Percentiles rank a stretch among this genome's conserved stretches.
These are phyloP conservation scores for Rhizopus delemar DNA, from an alignment of 371 early-diverging fungal genomes.

Conservation along the genomic window DNA sequence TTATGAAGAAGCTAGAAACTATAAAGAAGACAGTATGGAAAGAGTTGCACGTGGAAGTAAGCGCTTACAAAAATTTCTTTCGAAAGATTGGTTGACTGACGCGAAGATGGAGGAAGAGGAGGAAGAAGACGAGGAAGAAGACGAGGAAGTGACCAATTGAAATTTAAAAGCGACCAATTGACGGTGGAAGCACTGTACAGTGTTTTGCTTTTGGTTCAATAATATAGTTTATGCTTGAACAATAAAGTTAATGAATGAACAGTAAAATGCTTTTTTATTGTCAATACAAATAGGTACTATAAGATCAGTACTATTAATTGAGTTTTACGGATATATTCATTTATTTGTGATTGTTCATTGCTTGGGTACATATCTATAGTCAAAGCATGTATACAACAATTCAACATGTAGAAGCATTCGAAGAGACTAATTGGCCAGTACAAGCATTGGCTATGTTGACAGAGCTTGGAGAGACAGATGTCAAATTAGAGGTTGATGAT, in stretches of 20 bases:
- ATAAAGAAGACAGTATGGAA: constrained; percentile 12
- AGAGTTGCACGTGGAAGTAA: constrained; percentile 2
- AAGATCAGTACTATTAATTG: too few species aligned
- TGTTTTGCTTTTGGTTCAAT: too few species aligned
- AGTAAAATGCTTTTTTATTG: too few species aligned
- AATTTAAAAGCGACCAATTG: too few species aligned
- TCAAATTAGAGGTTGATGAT: background rate
- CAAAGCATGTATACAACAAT: constrained; percentile 9
- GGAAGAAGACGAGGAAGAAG: background rate
- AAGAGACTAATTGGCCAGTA: constrained; percentile 2
- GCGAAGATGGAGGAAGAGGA: background rate
- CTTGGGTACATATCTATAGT: constrained; percentile 3
- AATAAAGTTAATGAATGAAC: too few species aligned
- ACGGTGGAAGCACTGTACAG: too few species aligned
- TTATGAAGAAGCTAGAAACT: constrained; percentile 15
- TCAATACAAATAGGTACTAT: too few species aligned
- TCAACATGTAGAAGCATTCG: constrained; percentile 2
- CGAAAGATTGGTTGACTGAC: constrained; percentile 4
- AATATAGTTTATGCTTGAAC: too few species aligned
- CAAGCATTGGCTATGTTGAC: constrained; percentile 2
- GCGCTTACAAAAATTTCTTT: constrained; percentile 4
- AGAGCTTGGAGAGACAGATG: constrained; percentile 9
- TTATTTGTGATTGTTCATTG: background rate
- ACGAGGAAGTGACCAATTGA: too few species aligned
- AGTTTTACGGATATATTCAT: too few species aligned